phyloP scores from a whole-genome alignment of 306 rosid species.

The Echinosophora koreensis region DNA sequence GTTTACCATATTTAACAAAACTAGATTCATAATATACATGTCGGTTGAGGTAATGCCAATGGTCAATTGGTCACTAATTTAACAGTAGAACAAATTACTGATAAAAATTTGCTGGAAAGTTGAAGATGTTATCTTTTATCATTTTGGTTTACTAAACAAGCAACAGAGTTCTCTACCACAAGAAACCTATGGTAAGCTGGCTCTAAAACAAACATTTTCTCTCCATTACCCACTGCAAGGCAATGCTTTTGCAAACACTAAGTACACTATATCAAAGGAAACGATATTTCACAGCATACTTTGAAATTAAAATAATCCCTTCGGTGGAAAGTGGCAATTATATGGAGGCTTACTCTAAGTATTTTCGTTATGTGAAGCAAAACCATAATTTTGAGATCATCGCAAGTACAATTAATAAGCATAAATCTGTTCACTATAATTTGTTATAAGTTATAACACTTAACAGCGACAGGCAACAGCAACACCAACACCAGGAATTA shows the following conservation, averaged over 20 bases:
- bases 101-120: constrained; percentile 13
- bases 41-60: constrained; percentile 8
- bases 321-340: constrained; percentile 8
- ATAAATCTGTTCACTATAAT: constrained; percentile 21
- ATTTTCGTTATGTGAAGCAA: constrained; percentile 5
- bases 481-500: constrained; percentile 32
- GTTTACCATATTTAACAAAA: constrained; percentile 32
- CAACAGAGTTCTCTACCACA: constrained; percentile 16
- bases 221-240: constrained; percentile 5
- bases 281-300: constrained; percentile 7
- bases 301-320: constrained; percentile 14
- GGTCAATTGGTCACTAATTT: constrained; percentile 8
- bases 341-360: not conserved
- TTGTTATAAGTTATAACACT: not conserved
- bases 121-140: not conserved
- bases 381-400: constrained; percentile 35
- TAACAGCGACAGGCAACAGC: constrained; percentile 8
- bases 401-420: constrained; percentile 1
- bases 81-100: constrained; percentile 24
- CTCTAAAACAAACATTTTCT: constrained; percentile 6
- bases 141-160: constrained; percentile 23
- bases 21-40: constrained; percentile 20
- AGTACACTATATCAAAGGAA: constrained; percentile 30
- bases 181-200: constrained; percentile 14
- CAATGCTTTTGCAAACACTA: constrained; percentile 13